Base-by-base conservation (phyloP, 2,329 filamentous ascomycete species). In the Mollisia scopiformis region DNA sequence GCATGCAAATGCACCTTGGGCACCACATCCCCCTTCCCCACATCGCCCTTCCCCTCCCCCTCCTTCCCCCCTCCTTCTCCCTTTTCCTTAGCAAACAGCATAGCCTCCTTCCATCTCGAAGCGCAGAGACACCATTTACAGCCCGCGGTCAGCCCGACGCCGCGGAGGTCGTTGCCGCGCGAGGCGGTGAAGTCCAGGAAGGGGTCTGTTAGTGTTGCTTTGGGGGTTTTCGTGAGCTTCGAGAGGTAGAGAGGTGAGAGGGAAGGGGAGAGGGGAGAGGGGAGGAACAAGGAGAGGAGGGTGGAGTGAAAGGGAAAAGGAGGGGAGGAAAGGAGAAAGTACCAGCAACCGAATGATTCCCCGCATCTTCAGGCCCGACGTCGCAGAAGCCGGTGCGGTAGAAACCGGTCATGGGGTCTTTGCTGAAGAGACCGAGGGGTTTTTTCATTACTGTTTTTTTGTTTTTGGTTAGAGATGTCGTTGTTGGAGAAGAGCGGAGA, bases 51-150 rank as follows among this genome's bases (percentile, higher is more conserved):
- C 6, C 4, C 62, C 58, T 43, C 43, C 16, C 14, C 47, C 46
- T 28, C 33, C 21, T 55, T 37, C 13, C 35, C 51, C 2, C 33
- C 33, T 1, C 50, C 52, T 21, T 65, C 57, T 33, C 30, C 30
- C 30, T 33, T 33, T 13, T 46, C 27, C 6, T 16, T 13, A 10
- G 21, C 8, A 14, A 1, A 63, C 66, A 23, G 63, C 55, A 4
- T 67, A 1, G 84, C 86, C 71, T 88, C 84, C 66, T 82, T 81
- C 84, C 84, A 88, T 47, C 85, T 74, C 11, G 73, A 76, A 2
- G 84, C 84, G 68, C 86, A 88, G 5, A 88, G 73, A 72, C 86
- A 88, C 84, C 86, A 88, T 71, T 83, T 84, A 68, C 84, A 87
- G 7, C 85, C 85, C 13, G 76, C 81, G 21, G 77, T 82, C 57